Percentiles rank a stretch among this genome's conserved stretches.
Conservation (phyloP, 495 filamentous ascomycete species). For the Penicillium canescens region DNA sequence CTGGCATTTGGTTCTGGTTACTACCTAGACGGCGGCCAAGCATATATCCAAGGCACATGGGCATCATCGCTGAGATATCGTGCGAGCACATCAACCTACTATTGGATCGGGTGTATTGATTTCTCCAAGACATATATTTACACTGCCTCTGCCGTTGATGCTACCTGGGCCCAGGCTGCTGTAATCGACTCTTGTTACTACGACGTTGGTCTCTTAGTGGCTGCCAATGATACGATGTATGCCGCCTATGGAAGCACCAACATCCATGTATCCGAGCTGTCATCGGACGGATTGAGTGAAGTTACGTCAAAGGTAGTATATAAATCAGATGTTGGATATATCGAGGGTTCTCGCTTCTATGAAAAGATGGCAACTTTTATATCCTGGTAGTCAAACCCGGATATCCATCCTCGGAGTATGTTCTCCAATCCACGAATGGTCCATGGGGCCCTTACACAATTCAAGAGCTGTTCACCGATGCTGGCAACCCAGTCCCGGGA, state of each 20-base stretch:
- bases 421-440: conserved; percentile 44
- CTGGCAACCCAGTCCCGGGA: conserved; percentile 40
- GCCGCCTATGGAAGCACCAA: conserved; percentile 54
- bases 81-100: conserved; percentile 43
- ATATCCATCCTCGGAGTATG: conserved; percentile 45
- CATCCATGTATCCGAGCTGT: conserved; percentile 52
- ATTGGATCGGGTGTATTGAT: conserved; percentile 59
- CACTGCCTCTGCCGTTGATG: conserved; percentile 37
- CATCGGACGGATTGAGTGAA: conserved; percentile 42
- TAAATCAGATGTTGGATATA: conserved; percentile 30
- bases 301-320: conserved; percentile 46
- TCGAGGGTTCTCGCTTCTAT: conserved; percentile 60
- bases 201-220: conserved; percentile 57
- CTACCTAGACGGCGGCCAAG: conserved; percentile 42
- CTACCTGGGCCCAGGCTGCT: conserved; percentile 37
- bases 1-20: conserved; percentile 51
- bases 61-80: conserved; percentile 54
- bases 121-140: conserved; percentile 50
- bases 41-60: conserved; percentile 57
- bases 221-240: conserved; percentile 56
- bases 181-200: conserved; percentile 54
- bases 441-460: conserved; percentile 46
- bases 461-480: conserved; percentile 33
- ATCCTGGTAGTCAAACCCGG: conserved; percentile 37
- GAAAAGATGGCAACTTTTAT: conserved; percentile 55